Percentiles rank a stretch among this genome's conserved stretches.
Evolutionary conservation across 1,284 basidiomycete species (phyloP).

Genomic region (Trametes versicolor): DNA sequence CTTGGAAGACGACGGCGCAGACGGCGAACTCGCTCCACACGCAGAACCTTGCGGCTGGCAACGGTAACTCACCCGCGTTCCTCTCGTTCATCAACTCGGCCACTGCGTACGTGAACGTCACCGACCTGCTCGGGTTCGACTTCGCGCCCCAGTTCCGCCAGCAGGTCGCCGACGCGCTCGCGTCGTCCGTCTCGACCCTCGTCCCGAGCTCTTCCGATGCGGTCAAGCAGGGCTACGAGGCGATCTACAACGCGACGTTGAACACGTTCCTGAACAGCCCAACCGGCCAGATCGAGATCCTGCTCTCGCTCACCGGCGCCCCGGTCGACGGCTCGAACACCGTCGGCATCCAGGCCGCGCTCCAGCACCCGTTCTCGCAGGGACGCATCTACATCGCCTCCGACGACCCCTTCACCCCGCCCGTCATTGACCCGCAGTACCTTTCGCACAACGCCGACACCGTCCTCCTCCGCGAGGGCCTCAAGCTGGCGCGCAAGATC

Average conservation of each 20-base stretch:
- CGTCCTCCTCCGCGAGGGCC: slow-evolving; percentile 62
- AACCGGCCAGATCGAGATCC: slow-evolving; percentile 70
- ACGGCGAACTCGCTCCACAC: slow-evolving; percentile 53
- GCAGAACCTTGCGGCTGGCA: slow-evolving; percentile 32
- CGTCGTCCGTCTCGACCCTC: slow-evolving; percentile 49
- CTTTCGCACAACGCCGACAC: slow-evolving; percentile 64
- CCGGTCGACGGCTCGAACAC: slow-evolving; percentile 47
- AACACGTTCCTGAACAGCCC: slow-evolving; percentile 55
- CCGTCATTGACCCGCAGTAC: slow-evolving; percentile 72
- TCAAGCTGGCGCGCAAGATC: slow-evolving; percentile 60
- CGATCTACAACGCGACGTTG: slow-evolving; percentile 63
- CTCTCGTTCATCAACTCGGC: slow-evolving; percentile 75
- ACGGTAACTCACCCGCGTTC: slow-evolving; percentile 50
- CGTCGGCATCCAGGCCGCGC: slow-evolving; percentile 69
- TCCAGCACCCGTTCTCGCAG: slow-evolving; percentile 69
- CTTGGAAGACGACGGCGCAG: slow-evolving; percentile 56
- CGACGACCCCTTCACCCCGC: slow-evolving; percentile 61
- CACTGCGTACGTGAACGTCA: slow-evolving; percentile 71
- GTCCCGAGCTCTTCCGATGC: slow-evolving; percentile 57
- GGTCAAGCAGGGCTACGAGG: slow-evolving; percentile 70
- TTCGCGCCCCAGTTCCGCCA: slow-evolving; percentile 44
- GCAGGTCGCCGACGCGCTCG: slow-evolving; percentile 48
- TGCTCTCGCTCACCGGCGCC: slow-evolving; percentile 63
- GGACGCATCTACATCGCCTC: slow-evolving; percentile 57
- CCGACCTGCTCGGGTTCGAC: slow-evolving; percentile 55